A percentile compares a stretch with the other conserved stretches of the same genome.
Evolutionary conservation across 2,329 filamentous ascomycete species (phyloP).

Genomic region (Aschersonia sp.): DNA sequence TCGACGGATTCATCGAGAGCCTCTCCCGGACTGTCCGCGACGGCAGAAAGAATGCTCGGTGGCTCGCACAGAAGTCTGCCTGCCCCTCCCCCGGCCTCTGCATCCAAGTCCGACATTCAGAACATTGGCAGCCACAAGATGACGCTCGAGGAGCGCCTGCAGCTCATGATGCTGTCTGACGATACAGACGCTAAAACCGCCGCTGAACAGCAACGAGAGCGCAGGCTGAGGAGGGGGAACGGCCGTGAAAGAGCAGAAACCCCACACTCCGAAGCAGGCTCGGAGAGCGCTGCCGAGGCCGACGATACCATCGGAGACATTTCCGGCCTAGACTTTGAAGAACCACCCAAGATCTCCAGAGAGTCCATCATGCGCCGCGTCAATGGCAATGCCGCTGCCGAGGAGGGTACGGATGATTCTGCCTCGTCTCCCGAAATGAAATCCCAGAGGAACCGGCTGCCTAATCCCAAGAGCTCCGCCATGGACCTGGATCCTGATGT

Average conservation of each 20-base stretch:
- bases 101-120: slow-evolving; percentile 64
- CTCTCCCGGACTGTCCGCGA: slow-evolving; percentile 50
- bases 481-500: slow-evolving; percentile 63
- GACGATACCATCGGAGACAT: slow-evolving; percentile 48
- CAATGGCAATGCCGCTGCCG: slow-evolving; percentile 46
- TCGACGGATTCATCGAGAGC: slow-evolving; percentile 35
- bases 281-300: slow-evolving; percentile 28
- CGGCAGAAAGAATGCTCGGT: slow-evolving; percentile 56
- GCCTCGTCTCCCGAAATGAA: slow-evolving; percentile 45
- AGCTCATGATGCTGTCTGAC: slow-evolving; percentile 76
- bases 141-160: slow-evolving; percentile 72
- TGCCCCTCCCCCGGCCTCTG: slow-evolving; percentile 51
- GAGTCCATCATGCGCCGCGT: slow-evolving; percentile 88
- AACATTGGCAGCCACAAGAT: slow-evolving; percentile 63
- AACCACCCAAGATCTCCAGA: slow-evolving; percentile 70
- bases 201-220: slow-evolving; percentile 52
- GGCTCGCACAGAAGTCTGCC: slow-evolving; percentile 55
- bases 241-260: slow-evolving; percentile 34
- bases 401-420: slow-evolving; percentile 45
- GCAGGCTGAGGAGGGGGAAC: slow-evolving; percentile 50
- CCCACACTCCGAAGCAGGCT: slow-evolving; percentile 24
- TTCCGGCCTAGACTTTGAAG: slow-evolving; percentile 46
- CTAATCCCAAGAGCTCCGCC: background rate
- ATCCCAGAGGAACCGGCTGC: slow-evolving; percentile 39
- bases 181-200: slow-evolving; percentile 42